phyloP scores from a whole-genome alignment of 2,329 filamentous ascomycete genomes.

The Ustulina deusta region DNA sequence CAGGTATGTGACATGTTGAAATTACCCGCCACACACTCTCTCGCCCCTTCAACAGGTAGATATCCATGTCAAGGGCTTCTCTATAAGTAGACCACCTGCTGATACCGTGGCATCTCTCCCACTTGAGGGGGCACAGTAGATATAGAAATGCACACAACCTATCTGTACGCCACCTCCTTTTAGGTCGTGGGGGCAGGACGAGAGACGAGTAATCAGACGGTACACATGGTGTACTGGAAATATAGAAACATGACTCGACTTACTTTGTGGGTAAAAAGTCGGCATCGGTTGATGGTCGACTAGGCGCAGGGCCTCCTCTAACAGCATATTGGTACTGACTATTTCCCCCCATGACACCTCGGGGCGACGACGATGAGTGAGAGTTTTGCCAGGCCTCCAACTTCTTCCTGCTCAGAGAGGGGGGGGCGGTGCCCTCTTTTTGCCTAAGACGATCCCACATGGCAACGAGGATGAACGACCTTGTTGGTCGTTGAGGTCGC shows the following conservation, averaged over 20 bases:
- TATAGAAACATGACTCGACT: constrained; percentile 33
- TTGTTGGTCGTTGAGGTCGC: constrained; percentile 4
- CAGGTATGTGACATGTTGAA: not conserved
- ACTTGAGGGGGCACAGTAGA: constrained; percentile 16
- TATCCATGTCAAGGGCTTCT: not conserved
- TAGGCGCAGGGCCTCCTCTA: constrained; percentile 52
- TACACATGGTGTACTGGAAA: not conserved
- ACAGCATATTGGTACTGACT: constrained; percentile 53
- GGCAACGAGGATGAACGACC: constrained; percentile 32
- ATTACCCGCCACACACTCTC: too few species aligned
- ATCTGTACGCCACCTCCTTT: constrained; percentile 16
- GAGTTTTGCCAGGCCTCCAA: constrained; percentile 51
- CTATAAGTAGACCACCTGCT: not conserved
- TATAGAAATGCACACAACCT: constrained; percentile 2
- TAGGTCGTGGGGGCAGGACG: not conserved
- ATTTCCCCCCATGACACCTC: constrained; percentile 51
- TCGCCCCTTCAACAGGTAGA: not conserved
- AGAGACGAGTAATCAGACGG: constrained; percentile 4
- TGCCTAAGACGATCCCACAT: constrained; percentile 56
- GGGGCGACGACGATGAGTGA: constrained; percentile 42
- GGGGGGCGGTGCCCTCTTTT: constrained; percentile 43
- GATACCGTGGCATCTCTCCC: constrained; percentile 1
- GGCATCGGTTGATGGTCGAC: constrained; percentile 50
- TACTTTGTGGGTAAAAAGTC: constrained; percentile 47
- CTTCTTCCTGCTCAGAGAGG: constrained; percentile 47